A percentile compares a stretch with the other conserved stretches of the same genome.
Conservation (phyloP, 1,284 basidiomycete genomes). For the Tremellales sp. region DNA sequence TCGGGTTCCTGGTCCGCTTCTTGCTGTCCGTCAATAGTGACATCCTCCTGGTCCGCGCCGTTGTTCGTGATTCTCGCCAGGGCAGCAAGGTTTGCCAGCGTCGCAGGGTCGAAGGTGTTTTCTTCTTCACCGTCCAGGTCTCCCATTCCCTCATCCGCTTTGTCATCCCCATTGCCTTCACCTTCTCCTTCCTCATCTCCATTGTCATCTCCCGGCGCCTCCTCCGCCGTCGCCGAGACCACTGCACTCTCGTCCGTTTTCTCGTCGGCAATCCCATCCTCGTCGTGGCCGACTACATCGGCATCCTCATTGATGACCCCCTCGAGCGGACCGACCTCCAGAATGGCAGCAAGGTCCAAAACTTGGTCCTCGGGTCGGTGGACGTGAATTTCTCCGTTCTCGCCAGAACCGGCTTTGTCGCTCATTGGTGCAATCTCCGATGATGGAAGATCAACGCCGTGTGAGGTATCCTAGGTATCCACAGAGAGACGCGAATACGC, state of each 20-base stretch:
- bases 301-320: slow-evolving; percentile 1
- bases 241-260: too few species aligned
- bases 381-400: not conserved
- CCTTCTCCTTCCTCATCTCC: not conserved
- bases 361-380: not conserved
- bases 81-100: slow-evolving; percentile 43
- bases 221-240: too few species aligned
- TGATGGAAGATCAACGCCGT: too few species aligned
- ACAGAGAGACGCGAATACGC: too few species aligned
- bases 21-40: slow-evolving; percentile 2
- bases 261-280: too few species aligned
- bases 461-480: too few species aligned
- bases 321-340: not conserved
- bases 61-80: slow-evolving; percentile 30
- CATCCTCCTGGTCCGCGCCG: slow-evolving; percentile 20
- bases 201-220: too few species aligned
- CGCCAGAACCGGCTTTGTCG: slow-evolving; percentile 4
- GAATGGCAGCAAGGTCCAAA: slow-evolving; percentile 1
- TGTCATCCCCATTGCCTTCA: not conserved
- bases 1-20: slow-evolving; percentile 11
- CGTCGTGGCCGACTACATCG: slow-evolving; percentile 8
- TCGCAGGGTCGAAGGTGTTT: slow-evolving; percentile 35
- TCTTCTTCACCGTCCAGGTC: slow-evolving; percentile 1
- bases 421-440: too few species aligned
- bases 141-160: not conserved